Evolutionary conservation across 768 basidiomycete species (phyloP).

Genomic region (Lyophyllum semitale): DNA sequence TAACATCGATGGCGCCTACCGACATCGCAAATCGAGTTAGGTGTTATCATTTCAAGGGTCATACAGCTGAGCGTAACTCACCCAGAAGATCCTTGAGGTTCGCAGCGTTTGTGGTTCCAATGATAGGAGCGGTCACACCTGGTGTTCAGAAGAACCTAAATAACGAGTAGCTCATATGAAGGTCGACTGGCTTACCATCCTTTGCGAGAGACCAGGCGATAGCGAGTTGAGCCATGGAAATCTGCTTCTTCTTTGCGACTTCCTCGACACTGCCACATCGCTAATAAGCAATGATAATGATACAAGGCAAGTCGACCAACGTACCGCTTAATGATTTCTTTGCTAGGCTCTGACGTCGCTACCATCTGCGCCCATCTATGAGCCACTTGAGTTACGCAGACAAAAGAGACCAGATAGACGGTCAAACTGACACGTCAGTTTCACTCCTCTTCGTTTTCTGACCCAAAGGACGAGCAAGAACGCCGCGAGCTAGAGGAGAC

Average conservation of each 20-base stretch:
- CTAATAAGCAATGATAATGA: neutral
- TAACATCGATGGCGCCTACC: no score
- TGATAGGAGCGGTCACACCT: constrained; percentile 59
- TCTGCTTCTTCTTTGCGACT: constrained; percentile 50
- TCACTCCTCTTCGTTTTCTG: constrained; percentile 40
- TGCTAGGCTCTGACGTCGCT: constrained; percentile 25
- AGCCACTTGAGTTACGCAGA: neutral
- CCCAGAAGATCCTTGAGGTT: constrained; percentile 56
- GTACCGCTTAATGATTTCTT: constrained; percentile 41
- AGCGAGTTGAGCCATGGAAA: constrained; percentile 59
- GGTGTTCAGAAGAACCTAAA: neutral
- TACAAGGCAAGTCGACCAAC: constrained; percentile 5
- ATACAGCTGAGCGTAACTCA: no score
- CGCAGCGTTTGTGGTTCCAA: constrained; percentile 53
- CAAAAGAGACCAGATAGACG: neutral
- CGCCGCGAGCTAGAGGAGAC: constrained; percentile 58
- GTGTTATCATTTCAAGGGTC: no score
- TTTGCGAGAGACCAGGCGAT: constrained; percentile 53
- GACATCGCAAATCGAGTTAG: no score
- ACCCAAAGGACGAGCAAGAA: constrained; percentile 42
- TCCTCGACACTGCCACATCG: constrained; percentile 45
- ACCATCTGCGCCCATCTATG: constrained; percentile 20
- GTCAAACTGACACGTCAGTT: constrained; percentile 33
- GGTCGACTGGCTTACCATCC: constrained; percentile 28
- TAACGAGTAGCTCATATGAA: neutral